Conservation (phyloP, 805 yeast species). For the Dipodascopsis uninucleata region DNA sequence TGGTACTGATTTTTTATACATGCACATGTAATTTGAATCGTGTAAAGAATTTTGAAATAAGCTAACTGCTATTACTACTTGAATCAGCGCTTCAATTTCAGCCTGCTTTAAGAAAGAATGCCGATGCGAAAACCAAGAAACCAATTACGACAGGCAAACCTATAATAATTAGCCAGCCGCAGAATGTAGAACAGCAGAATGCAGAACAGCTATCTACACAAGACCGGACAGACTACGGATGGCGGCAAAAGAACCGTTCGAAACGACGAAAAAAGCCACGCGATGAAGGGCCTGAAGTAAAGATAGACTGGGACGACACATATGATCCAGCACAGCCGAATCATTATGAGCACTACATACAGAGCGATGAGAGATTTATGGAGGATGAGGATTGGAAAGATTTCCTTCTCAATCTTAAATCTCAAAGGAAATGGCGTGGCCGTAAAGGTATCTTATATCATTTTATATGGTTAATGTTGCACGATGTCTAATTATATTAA, state of each 20-base stretch:
- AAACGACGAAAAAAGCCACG: background rate
- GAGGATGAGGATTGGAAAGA: slow-evolving; percentile 30
- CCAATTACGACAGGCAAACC: background rate
- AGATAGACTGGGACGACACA: slow-evolving; percentile 26
- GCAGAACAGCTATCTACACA: too few relatives aligned
- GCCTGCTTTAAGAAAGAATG: slow-evolving; percentile 6
- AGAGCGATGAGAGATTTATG: slow-evolving; percentile 25
- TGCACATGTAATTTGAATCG: background rate
- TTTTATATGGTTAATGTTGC: too few relatives aligned
- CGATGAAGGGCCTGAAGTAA: slow-evolving; percentile 3
- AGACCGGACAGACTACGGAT: too few relatives aligned
- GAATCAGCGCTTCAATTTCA: slow-evolving; percentile 18
- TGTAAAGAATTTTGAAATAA: background rate
- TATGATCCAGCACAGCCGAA: slow-evolving; percentile 26
- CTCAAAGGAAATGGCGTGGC: background rate
- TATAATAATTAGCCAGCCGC: background rate
- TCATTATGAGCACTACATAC: slow-evolving; percentile 22
- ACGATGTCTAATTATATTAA: too few relatives aligned
- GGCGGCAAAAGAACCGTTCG: background rate
- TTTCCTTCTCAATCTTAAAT: slow-evolving; percentile 16
- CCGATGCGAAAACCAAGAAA: background rate
- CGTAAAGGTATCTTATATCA: too few relatives aligned
- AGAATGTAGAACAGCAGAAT: too few relatives aligned
- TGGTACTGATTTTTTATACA: too few relatives aligned
- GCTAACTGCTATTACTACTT: background rate